Evolutionary conservation across 2,329 filamentous ascomycete species (phyloP).

Genomic region (Monosporascus cannonballus): DNA sequence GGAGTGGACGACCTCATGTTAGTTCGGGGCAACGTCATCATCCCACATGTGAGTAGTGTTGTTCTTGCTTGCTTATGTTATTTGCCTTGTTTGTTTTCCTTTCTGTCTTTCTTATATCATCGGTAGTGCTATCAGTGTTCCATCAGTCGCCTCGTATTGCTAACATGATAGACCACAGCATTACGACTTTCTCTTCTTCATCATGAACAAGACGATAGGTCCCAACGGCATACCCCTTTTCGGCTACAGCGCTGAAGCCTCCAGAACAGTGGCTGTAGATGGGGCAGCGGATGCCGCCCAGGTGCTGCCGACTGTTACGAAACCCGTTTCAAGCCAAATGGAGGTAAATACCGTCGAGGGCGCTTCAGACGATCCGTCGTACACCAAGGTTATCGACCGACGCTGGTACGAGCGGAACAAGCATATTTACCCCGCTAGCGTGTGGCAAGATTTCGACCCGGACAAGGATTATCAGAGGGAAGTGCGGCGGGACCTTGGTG

Average conservation of each 20-base stretch:
- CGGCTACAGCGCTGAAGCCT: conserved; percentile 57
- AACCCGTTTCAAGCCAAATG: conserved; percentile 32
- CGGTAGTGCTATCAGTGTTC: background rate
- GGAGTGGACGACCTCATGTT: conserved; percentile 94
- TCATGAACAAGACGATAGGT: conserved; percentile 77
- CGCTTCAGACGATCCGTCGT: conserved; percentile 64
- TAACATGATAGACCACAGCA: conserved; percentile 52
- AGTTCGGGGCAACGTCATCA: conserved; percentile 82
- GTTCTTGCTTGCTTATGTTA: conserved; percentile 1
- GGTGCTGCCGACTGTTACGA: conserved; percentile 32
- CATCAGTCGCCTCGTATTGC: background rate
- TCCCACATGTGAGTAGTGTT: conserved; percentile 73
- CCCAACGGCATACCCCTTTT: conserved; percentile 72
- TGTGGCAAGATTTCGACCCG: conserved; percentile 93
- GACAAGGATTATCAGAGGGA: conserved; percentile 77
- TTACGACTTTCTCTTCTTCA: conserved; percentile 95
- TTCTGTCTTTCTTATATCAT: no score
- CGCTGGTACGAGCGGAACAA: conserved; percentile 98
- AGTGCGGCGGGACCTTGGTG: conserved; percentile 75
- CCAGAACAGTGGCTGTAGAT: conserved; percentile 16
- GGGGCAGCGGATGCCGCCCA: conserved; percentile 8
- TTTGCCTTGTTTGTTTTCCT: background rate
- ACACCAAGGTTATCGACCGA: conserved; percentile 92
- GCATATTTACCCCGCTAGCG: conserved; percentile 93
- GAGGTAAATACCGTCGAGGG: conserved; percentile 64